Base-by-base conservation (phyloP, 352 stramenopile genomes). In the Globisporangium rhizosaccharum region DNA sequence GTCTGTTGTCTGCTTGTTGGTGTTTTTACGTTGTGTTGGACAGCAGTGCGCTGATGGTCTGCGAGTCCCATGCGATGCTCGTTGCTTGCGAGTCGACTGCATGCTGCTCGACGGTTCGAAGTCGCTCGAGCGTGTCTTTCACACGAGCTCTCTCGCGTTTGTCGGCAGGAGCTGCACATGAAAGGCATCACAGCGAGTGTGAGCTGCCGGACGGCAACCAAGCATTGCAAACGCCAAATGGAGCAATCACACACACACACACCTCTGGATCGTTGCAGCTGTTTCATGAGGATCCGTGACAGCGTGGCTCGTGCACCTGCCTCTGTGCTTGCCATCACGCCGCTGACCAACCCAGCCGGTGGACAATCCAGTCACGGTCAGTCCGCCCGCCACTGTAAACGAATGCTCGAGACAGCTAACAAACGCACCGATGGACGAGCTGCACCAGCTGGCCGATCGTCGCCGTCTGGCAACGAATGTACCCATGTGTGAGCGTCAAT, bases 241-340 rank as follows among this genome's bases (percentile, higher is more conserved):
- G 23, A 23, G 23, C 23, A 23, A 23, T 23, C 23, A 23, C 23
- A 23, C 23, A 23, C 23, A 23, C 23, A 23, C 23, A 23, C 41
- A 60, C 44, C n/a, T 60, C 51, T 41, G 17, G 39, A 46, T 25
- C 44, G 42, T 53, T 60, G 55, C 23, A 60, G 55, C 18, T 60
- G 55, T 20, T 14, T 53, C 28, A 7, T 28, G 37, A 59, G 53
- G 18, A 59, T 25, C 2, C 15, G 23, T 15, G 39, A 28, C 18
- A 59, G 39, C 26, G 25, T 30, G 26, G 2, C 26, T 42, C 42
- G 54, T 10, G 54, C 18, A 10, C 12, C 1, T 30, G 53, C 6
- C 11, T 53, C 44, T 44, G 11, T n/a, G 8, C 17, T n/a, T 7
- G 14, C 7, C 3, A 53, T n/a, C 5, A 45, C 11, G 11, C 54